These are phyloP conservation scores for Trametes polyzona DNA, from an alignment of 1,284 basidiomycete genomes.

Conservation along the genomic window DNA sequence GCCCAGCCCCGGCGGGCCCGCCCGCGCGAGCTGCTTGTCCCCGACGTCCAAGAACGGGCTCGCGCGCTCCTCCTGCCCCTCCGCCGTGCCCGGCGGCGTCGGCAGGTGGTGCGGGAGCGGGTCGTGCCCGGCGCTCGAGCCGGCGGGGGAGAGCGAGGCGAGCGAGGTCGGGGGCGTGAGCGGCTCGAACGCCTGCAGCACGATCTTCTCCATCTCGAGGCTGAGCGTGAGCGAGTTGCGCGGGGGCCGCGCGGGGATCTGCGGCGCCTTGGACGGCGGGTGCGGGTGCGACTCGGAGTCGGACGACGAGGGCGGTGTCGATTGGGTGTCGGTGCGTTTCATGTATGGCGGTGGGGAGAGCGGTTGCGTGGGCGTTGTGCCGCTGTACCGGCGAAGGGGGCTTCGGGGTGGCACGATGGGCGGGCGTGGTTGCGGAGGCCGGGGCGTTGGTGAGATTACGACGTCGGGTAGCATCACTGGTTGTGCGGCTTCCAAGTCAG, in stretches of 20 bases:
- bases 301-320: no score
- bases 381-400: slow-evolving; percentile 37
- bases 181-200: slow-evolving; percentile 34
- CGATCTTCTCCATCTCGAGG: background rate
- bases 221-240: background rate
- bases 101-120: background rate
- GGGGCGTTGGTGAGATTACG: slow-evolving; percentile 38
- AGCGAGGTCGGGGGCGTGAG: slow-evolving; percentile 48
- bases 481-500: slow-evolving; percentile 9
- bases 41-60: slow-evolving; percentile 6
- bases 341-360: slow-evolving; percentile 15
- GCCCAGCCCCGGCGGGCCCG: background rate
- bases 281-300: no score
- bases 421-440: slow-evolving; percentile 25
- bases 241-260: background rate
- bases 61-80: background rate
- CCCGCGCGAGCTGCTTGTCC: background rate
- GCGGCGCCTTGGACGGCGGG: background rate
- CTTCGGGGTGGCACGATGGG: slow-evolving; percentile 42
- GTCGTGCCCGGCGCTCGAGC: slow-evolving; percentile 21
- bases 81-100: background rate
- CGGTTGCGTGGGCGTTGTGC: slow-evolving; percentile 23
- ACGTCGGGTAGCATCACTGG: background rate
- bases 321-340: slow-evolving; percentile 11
- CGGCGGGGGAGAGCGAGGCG: slow-evolving; percentile 36